These are phyloP conservation scores for Prunus mira DNA, from an alignment of 306 rosid species.

Conservation along the genomic window DNA sequence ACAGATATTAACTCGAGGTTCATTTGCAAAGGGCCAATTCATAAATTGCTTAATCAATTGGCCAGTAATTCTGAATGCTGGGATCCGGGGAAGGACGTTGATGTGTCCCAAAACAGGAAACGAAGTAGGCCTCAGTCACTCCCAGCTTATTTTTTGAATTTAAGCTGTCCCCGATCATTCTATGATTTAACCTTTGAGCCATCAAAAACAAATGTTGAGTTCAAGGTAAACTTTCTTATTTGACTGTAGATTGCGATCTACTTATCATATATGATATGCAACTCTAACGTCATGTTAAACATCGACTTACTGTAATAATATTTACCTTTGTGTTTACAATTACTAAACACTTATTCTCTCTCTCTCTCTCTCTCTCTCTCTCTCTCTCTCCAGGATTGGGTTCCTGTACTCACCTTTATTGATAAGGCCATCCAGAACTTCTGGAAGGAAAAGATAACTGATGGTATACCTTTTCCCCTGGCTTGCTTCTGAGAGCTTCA, in stretches of 20 bases:
- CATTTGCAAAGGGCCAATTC: slow-evolving; percentile 83
- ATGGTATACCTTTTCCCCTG: slow-evolving; percentile 42
- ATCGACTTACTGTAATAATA: not conserved
- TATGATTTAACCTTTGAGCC: slow-evolving; percentile 83
- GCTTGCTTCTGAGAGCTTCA: slow-evolving; percentile 21
- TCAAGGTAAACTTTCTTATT: slow-evolving; percentile 61
- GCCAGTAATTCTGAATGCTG: slow-evolving; percentile 53
- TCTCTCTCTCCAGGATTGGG: slow-evolving; percentile 60
- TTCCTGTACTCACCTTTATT: slow-evolving; percentile 49
- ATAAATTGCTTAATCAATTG: slow-evolving; percentile 78
- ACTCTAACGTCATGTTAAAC: not conserved
- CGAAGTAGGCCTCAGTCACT: slow-evolving; percentile 60
- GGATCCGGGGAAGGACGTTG: slow-evolving; percentile 35
- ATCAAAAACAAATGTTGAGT: slow-evolving; percentile 75
- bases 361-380: not conserved
- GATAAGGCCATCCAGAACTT: slow-evolving; percentile 53
- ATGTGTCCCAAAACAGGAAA: slow-evolving; percentile 51
- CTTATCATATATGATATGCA: not conserved
- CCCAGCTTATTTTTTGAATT: slow-evolving; percentile 73
- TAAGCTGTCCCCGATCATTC: slow-evolving; percentile 68
- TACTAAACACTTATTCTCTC: not conserved
- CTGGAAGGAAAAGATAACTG: slow-evolving; percentile 47
- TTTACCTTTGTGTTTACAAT: not conserved
- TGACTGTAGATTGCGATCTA: not conserved
- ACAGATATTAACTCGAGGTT: slow-evolving; percentile 85